These are phyloP conservation scores for Neofusicoccum cordaticola DNA, from an alignment of 2,329 filamentous ascomycete genomes.

Conservation along the genomic window DNA sequence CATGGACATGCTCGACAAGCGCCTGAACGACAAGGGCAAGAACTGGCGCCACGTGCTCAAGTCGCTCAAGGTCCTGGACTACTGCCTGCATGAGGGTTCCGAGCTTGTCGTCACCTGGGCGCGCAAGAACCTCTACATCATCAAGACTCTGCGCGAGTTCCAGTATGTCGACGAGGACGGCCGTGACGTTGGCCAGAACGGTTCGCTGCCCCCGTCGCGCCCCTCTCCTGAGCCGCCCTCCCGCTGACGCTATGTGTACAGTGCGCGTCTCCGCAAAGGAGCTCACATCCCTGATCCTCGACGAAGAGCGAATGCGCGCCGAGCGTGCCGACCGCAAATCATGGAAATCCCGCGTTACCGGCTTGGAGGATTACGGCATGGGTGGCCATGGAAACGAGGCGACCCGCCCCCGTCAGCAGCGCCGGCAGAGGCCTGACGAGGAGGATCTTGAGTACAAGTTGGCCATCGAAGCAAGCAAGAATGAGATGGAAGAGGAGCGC, in stretches of 20 bases:
- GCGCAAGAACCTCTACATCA: constrained; percentile 96
- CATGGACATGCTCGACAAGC: constrained; percentile 99
- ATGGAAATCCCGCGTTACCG: constrained; percentile 95
- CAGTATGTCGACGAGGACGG: constrained; percentile 95
- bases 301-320: constrained; percentile 86
- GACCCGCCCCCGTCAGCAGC: constrained; percentile 32
- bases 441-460: constrained; percentile 82
- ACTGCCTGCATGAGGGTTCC: constrained; percentile 94
- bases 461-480: constrained; percentile 91
- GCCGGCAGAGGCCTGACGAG: constrained; percentile 54
- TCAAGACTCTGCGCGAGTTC: constrained; percentile 97
- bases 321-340: constrained; percentile 89
- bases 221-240: constrained; percentile 1
- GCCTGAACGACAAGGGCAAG: constrained; percentile 98
- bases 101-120: constrained; percentile 97
- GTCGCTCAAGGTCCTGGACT: constrained; percentile 95
- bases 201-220: constrained; percentile 51
- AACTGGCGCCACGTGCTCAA: constrained; percentile 99
- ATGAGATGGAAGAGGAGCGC: constrained; percentile 87
- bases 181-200: constrained; percentile 92
- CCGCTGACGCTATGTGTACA: constrained; percentile 38
- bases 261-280: constrained; percentile 96
- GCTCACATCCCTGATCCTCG: constrained; percentile 83
- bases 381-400: constrained; percentile 40
- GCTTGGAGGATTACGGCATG: constrained; percentile 75